Base-by-base conservation (phyloP, 2,329 filamentous ascomycete species). In the Trichoderma citrinoviride region DNA sequence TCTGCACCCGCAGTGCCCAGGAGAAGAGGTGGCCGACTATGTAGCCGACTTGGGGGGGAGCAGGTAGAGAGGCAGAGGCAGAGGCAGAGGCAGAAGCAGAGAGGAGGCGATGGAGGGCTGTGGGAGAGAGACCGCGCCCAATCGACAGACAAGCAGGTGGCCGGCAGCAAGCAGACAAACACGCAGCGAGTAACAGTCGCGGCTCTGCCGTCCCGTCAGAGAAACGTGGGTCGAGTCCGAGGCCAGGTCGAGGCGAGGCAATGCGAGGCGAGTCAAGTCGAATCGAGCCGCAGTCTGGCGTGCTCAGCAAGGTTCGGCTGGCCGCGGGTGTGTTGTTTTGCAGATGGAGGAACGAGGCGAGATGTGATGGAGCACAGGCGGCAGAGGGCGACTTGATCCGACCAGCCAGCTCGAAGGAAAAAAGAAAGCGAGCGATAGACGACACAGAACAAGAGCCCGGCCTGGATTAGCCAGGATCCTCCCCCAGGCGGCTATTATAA, bases 281-380 rank as follows among this genome's bases (percentile, higher is more conserved):
- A 37, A 37, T 37, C 10, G 33, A 37, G 33, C 33, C 33, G 33
- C 33, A 37, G 33, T 37, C 56, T 23, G 29, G 56, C 56, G 29
- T 49, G 56, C 56, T 49, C 44, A 60, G 29, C 40, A 52, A 44
- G 15, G 40, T 52, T 52, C 58, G 58, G 49, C 49, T 61, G 49
- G 58, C 49, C 29, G 40, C 58, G 58, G 58, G 23, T 61, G 27
- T 17, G 4, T 50, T 55, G 29, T 40, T 52, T 25, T 61, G 58
- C 58, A 61, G 58, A 33, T 40, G 57, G 52, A 46, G 40, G 19
- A 33, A 23, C 49, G 7, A 58, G 63, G 43, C 55, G 50, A 58
- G 55, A 55, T 37, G 56, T 65, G 63, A 61, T 54, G 56, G 49
- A 41, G 47, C 63, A 54, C 47, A 54, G 29, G 50, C 47, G 49